phyloP scores from a whole-genome alignment of 148 eudicot species.

The Vaccinium darrowii region DNA sequence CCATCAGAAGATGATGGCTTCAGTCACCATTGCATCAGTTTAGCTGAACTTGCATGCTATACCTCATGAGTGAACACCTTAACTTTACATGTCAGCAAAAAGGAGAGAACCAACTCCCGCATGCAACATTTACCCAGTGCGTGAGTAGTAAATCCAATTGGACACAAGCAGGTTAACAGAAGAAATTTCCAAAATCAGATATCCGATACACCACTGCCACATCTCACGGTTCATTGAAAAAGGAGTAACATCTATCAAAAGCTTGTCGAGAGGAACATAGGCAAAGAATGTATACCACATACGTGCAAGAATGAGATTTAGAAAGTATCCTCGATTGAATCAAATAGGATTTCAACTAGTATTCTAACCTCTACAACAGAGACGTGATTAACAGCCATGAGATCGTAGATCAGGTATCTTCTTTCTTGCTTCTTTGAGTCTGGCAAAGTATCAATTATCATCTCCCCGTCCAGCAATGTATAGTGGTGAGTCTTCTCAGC shows the following conservation, averaged over 20 bases:
- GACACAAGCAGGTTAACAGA: not conserved
- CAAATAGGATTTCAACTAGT: not conserved
- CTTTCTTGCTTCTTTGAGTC: slow-evolving; percentile 84
- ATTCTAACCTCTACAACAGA: slow-evolving; percentile 72
- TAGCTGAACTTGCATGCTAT: not conserved
- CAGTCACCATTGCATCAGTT: not conserved
- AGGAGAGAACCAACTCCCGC: not conserved
- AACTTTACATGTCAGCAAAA: not conserved
- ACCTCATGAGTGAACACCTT: not conserved
- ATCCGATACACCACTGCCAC: not conserved
- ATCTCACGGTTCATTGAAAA: not conserved
- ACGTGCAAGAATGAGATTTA: slow-evolving; percentile 8
- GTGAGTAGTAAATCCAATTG: not conserved
- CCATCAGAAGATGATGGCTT: not conserved
- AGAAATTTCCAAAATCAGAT: not conserved
- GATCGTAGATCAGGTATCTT: slow-evolving; percentile 92
- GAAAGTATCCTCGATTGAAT: not conserved
- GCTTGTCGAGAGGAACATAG: not conserved
- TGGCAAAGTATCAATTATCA: slow-evolving; percentile 83
- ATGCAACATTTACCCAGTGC: not conserved
- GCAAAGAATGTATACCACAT: not conserved
- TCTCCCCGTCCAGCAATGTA: slow-evolving; percentile 97
- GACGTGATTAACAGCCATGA: slow-evolving; percentile 76
- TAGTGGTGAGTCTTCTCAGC: slow-evolving; percentile 69
- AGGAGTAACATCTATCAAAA: not conserved